Percentiles rank a stretch among this genome's conserved stretches.
Evolutionary conservation across 352 stramenopile species (phyloP).

Genomic region (Plasmopara viticola): DNA sequence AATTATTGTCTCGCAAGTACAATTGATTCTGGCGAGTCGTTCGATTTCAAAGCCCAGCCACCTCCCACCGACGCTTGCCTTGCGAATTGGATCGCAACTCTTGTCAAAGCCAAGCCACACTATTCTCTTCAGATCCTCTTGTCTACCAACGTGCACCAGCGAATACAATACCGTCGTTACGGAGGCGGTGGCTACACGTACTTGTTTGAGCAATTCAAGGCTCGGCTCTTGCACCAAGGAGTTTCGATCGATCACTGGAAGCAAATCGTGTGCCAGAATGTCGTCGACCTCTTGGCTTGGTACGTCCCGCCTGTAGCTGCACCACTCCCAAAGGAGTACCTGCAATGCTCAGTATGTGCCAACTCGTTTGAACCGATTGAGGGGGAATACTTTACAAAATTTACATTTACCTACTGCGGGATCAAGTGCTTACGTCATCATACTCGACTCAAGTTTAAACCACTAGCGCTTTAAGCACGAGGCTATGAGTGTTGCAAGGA

Average conservation of each 20-base stretch:
- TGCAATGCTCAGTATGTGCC: constrained; percentile 69
- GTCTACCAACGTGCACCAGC: constrained; percentile 58
- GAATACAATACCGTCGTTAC: constrained; percentile 63
- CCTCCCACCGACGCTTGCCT: constrained; percentile 43
- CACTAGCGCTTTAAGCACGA: not conserved
- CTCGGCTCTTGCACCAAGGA: constrained; percentile 24
- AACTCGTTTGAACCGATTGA: constrained; percentile 77
- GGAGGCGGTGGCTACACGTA: constrained; percentile 66
- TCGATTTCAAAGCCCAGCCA: constrained; percentile 8
- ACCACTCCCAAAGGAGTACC: constrained; percentile 59
- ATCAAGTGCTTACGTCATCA: constrained; percentile 80
- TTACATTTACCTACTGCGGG: constrained; percentile 73
- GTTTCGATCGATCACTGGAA: constrained; percentile 37
- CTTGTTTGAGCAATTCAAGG: constrained; percentile 44
- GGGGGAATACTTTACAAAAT: constrained; percentile 85
- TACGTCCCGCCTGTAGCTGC: constrained; percentile 51
- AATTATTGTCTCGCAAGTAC: constrained; percentile 23
- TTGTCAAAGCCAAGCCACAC: constrained; percentile 25
- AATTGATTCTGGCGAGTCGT: not conserved
- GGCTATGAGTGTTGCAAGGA: not conserved
- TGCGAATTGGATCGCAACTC: constrained; percentile 23
- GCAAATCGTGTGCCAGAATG: constrained; percentile 36
- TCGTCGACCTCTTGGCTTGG: constrained; percentile 48
- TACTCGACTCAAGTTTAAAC: constrained; percentile 42
- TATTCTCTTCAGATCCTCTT: constrained; percentile 39